Base-by-base conservation (phyloP, 148 eudicot species). In the Dysphania ambrosioides region DNA sequence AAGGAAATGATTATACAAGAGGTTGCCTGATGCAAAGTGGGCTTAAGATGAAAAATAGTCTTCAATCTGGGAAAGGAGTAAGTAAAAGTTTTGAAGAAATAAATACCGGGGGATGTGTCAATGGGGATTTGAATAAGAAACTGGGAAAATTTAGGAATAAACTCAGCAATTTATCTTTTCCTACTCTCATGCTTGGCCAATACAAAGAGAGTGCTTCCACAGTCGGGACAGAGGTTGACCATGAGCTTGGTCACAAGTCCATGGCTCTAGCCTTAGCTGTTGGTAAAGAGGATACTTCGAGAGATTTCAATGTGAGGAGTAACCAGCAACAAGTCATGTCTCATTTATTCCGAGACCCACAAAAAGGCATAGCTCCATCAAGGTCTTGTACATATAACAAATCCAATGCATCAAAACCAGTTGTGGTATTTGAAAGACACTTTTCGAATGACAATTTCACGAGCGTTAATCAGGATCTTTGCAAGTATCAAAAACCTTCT, bases 381-480 rank as follows among this genome's bases (percentile, higher is more conserved):
- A 74, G 75, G 24, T 59, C 68, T 72, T 24, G 24, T 60, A 49
- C 51, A 23, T 64, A 67, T 31, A 34, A 71, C 18, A 68, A 66
- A 16, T 59, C 68, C 32, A 83, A 85, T 32, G 61, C 67, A 72
- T 72, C 81, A 60, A 72, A 63, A 60, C 84, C 85, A 16, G 59
- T 35, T 44, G 68, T 75, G 55, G 70, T 71, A 53, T 77, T 84
- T 75, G 74, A 76, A 74, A 74, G 72, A 41, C 75, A 79, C 35
- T 70, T 84, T 42, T 72, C 90, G 21, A 83, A 79, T 71, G 67
- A 76, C 72, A 81, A 69, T 78, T 64, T 75, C 69, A 77, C 83
- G 0, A 66, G 70, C 68, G 75, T 83, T 13, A 77, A 56, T 47
- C 78, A 75, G 66, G 86, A 86, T 4, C 55, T 57, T 38, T 31